A percentile compares a stretch with the other conserved stretches of the same genome.
Evolutionary conservation across 805 yeast species (phyloP).

Genomic region (Maudiozyma turicensis): DNA sequence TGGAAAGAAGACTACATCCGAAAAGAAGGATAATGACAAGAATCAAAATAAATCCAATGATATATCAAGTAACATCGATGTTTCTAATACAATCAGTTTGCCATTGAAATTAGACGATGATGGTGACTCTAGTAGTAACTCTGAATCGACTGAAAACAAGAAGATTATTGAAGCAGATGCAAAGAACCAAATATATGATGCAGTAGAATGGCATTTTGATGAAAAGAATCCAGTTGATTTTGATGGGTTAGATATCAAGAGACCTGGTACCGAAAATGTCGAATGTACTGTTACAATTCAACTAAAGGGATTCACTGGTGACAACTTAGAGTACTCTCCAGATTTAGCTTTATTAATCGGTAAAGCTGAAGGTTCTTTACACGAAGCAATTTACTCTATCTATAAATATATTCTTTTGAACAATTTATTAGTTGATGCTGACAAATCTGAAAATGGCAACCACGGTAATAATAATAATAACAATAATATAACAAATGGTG

Average conservation of each 20-base stretch:
- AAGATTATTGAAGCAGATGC: not conserved
- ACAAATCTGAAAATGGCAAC: conserved; percentile 8
- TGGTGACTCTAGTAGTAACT: not conserved
- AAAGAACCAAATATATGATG: conserved; percentile 12
- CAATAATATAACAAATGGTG: conserved; percentile 31
- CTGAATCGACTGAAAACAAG: not conserved
- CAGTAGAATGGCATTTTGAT: conserved; percentile 86
- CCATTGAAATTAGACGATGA: conserved; percentile 1
- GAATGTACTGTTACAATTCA: conserved; percentile 68
- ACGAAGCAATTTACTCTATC: conserved; percentile 66
- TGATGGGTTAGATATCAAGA: conserved; percentile 82
- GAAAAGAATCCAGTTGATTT: conserved; percentile 44
- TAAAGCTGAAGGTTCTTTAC: conserved; percentile 68
- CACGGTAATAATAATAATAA: conserved; percentile 1
- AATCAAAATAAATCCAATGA: not conserved
- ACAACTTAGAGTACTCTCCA: conserved; percentile 48
- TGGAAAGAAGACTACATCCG: not conserved
- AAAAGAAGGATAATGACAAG: not conserved
- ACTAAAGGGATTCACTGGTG: conserved; percentile 65
- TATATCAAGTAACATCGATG: not conserved
- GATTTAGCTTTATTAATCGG: conserved; percentile 67
- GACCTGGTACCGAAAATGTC: conserved; percentile 61
- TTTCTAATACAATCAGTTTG: conserved; percentile 1
- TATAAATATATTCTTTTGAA: conserved; percentile 75
- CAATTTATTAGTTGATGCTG: conserved; percentile 35